These are phyloP conservation scores for Stromatinia cepivora DNA, from an alignment of 2,329 filamentous ascomycete species.

Conservation along the genomic window DNA sequence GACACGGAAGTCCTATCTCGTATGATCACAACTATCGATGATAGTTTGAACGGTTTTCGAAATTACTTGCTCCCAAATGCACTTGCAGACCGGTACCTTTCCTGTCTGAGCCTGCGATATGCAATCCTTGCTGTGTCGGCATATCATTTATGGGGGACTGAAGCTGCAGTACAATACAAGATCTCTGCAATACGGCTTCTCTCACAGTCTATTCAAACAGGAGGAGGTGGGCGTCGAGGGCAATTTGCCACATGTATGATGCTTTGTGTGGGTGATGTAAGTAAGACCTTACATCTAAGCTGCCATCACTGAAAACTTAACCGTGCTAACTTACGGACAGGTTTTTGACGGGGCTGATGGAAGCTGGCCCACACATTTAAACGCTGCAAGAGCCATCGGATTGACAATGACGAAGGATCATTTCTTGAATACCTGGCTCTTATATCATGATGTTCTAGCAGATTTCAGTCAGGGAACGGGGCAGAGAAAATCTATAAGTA, in stretches of 20 bases:
- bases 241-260: slow-evolving; percentile 52
- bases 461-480: slow-evolving; percentile 45
- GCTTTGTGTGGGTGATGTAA: slow-evolving; percentile 52
- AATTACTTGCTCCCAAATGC: slow-evolving; percentile 50
- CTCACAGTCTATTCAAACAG: slow-evolving; percentile 42
- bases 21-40: slow-evolving; percentile 50
- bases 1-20: slow-evolving; percentile 23
- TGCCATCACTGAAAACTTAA: neutral
- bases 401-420: slow-evolving; percentile 34
- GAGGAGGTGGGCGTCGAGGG: slow-evolving; percentile 25
- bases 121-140: slow-evolving; percentile 49
- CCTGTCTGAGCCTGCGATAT: slow-evolving; percentile 43
- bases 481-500: neutral
- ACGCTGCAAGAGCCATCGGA: slow-evolving; percentile 40
- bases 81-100: slow-evolving; percentile 40
- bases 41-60: slow-evolving; percentile 50
- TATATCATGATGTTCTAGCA: slow-evolving; percentile 50
- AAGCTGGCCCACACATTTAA: slow-evolving; percentile 48
- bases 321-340: neutral
- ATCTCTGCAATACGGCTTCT: slow-evolving; percentile 45
- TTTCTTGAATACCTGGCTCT: slow-evolving; percentile 50
- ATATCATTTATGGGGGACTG: slow-evolving; percentile 45
- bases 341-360: slow-evolving; percentile 50
- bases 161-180: slow-evolving; percentile 47
- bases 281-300: neutral